phyloP scores from a whole-genome alignment of 2,329 filamentous ascomycete species.

The Apiospora phragmitis region DNA sequence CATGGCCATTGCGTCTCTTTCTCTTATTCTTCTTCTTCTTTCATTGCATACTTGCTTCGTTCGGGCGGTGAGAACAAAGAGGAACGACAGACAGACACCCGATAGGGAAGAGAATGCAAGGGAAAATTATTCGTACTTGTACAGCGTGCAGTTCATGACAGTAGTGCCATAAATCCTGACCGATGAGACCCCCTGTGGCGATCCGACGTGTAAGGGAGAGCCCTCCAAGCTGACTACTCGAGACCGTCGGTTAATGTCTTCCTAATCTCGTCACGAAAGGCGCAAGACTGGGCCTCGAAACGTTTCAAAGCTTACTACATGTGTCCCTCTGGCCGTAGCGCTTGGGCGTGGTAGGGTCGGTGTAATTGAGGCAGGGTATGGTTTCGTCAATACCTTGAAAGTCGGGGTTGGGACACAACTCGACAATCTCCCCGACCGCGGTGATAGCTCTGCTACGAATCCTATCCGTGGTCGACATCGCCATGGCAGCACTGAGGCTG shows the following conservation, averaged over 20 bases:
- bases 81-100: background rate
- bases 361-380: background rate
- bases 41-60: background rate
- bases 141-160: constrained; percentile 16
- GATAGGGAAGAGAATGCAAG: background rate
- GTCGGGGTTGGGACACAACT: background rate
- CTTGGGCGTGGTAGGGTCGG: background rate
- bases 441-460: background rate
- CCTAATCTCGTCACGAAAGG: background rate
- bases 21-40: background rate
- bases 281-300: background rate
- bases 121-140: constrained; percentile 11
- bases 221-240: background rate
- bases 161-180: constrained; percentile 7
- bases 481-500: background rate
- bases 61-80: too few species aligned
- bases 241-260: background rate
- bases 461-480: background rate
- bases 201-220: constrained; percentile 8
- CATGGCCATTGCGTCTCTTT: background rate
- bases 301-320: background rate
- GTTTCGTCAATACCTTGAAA: background rate
- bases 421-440: background rate
- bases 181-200: constrained; percentile 15
- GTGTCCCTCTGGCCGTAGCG: background rate